Base-by-base conservation (phyloP, 164 flowering plant species). In the Vitis rotundifolia region DNA sequence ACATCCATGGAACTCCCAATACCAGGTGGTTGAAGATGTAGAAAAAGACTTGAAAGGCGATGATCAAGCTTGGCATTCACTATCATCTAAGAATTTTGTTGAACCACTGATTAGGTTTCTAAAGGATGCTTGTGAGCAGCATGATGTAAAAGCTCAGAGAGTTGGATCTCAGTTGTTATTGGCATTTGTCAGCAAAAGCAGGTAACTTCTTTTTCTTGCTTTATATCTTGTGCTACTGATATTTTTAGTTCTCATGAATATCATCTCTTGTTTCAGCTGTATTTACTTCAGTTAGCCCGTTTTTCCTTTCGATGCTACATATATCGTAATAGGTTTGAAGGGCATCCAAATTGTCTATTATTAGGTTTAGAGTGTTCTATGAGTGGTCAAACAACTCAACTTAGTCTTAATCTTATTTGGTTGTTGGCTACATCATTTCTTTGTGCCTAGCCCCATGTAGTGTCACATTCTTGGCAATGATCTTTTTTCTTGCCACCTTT, bases 1-100 rank as follows among this genome's bases (percentile, higher is more conserved):
- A 54, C 83, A 86, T 66, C 79, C 86, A 0, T 87, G 88, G 91
- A 90, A 86, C 59, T 74, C 76, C 8, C 88, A 82, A 61, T 76
- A 76, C 73, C 79, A 73, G 71, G 76, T 75, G 54, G 71, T 91
- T 52, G 84, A 77, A 74, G 86, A 89, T 73, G 59, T 85, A 26
- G 77, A 74, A 61, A 66, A 44, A 59, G 65, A 71, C 54, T 57
- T 88, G 78, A 73, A 75, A 49, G 47, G 64, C 51, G 65, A 80
- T 70, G 72, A 68, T 29, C 77, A 80, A 74, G 74, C 83, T 67
- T 75, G 57, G 72, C 50, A 50, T 44, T 73, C 49, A 31, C 54
- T 81, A 69, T 79, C 85, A 3, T 73, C 78, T 14, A 77, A 75
- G 67, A 82, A 79, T 68, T 81, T 83, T 56, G 29, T 89, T 58